Base-by-base conservation (phyloP, 2,329 filamentous ascomycete genomes). In the Pyrenophora graminea region DNA sequence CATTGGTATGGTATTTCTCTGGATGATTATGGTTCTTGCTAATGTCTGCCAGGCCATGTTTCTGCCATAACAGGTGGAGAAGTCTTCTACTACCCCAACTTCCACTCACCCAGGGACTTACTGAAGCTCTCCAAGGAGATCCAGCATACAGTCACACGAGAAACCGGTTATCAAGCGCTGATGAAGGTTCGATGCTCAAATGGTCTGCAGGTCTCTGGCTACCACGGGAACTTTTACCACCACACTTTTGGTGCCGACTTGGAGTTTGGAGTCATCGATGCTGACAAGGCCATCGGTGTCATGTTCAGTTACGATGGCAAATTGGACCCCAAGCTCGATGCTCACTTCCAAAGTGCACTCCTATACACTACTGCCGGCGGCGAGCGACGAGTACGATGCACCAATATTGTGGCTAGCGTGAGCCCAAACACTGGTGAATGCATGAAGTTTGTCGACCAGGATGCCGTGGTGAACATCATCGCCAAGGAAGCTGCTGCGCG, bases 151-250 rank as follows among this genome's bases (percentile, higher is more conserved):
- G 85, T 97, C 25, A 91, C 86, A 2, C 83, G 94, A 56, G 92
- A 97, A 72, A 96, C 93, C 39, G 94, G 94, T 18, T 97, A 90
- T 77, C 93, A 97, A 74, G 91, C 91, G 17, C 79, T 99, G 63
- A 95, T 99, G 90, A 99, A 99, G 79, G 93, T 99, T 51, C 88
- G 94, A 56, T 99, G 94, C 77, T 97, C 92, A 15, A 99, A 96
- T 65, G 94, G 94, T 15, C 80, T 99, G 45, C 94, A 99, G 71
- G 88, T 99, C 13, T 86, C 90, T 13, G 85, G 85, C n/a, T 99
- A 99, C 69, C 91, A 96, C 67, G 94, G 94, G 61, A 96, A 96
- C 76, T 99, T 97, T 70, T 84, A 95, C 43, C 94, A 99, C 69
- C 91, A 97, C 75, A 94, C 90, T 0, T 96, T 96, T 68, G 92